phyloP scores from a whole-genome alignment of 2,329 filamentous ascomycete genomes.

The Aspergillus japonicus region DNA sequence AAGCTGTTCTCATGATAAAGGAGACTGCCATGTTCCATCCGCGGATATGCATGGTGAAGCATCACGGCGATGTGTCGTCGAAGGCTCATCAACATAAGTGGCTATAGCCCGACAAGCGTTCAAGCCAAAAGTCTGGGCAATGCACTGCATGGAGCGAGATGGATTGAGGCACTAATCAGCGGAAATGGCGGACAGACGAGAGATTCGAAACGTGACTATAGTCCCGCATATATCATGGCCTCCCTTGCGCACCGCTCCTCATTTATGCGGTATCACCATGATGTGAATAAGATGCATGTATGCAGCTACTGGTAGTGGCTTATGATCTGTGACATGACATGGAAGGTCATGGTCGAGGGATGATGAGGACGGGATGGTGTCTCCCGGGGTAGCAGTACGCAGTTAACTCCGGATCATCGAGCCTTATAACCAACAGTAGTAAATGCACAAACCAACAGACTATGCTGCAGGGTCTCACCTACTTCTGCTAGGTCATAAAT shows the following conservation, averaged over 20 bases:
- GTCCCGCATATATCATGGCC: neutral
- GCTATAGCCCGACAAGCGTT: neutral
- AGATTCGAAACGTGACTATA: neutral
- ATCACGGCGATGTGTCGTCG: neutral
- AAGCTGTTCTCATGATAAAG: neutral
- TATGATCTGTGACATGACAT: neutral
- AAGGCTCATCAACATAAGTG: neutral
- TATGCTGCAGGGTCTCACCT: too few species aligned
- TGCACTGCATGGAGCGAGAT: neutral
- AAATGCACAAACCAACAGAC: neutral
- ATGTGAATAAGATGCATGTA: neutral
- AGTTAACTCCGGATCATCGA: neutral
- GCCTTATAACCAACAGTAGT: neutral
- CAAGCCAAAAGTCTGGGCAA: neutral
- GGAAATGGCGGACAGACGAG: neutral
- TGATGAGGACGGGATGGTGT: neutral
- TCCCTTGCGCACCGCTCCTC: neutral
- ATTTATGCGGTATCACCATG: neutral
- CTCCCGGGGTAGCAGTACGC: neutral
- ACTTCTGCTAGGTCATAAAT: neutral
- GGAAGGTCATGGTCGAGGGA: neutral
- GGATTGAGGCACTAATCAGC: neutral
- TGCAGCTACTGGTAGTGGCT: neutral
- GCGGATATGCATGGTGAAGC: neutral
- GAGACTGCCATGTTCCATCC: neutral